Conservation (phyloP, 768 basidiomycete species). For the Tephrocybe sp. region DNA sequence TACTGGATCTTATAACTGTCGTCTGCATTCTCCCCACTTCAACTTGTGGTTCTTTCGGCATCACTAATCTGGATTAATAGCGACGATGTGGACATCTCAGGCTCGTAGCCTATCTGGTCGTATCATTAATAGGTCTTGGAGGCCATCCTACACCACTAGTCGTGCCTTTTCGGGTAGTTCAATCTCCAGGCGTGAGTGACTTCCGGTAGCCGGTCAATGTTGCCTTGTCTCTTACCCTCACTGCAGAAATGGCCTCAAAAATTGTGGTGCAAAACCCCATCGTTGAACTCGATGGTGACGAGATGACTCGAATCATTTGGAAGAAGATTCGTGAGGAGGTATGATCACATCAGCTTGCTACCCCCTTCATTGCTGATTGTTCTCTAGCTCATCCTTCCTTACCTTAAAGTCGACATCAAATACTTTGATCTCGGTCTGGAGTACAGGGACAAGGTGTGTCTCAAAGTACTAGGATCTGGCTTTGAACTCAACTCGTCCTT, state of each 20-base stretch:
- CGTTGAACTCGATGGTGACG: constrained; percentile 95
- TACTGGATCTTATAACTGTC: neutral
- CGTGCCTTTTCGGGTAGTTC: constrained; percentile 19
- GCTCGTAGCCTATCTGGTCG: constrained; percentile 16
- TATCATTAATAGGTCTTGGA: constrained; percentile 7
- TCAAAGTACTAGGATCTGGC: neutral
- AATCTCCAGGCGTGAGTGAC: constrained; percentile 19
- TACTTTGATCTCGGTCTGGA: constrained; percentile 98
- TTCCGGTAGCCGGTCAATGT: constrained; percentile 8
- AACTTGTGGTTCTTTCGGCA: neutral
- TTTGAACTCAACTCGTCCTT: neutral
- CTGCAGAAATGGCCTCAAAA: constrained; percentile 42
- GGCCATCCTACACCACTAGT: constrained; percentile 12
- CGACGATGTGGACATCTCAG: constrained; percentile 17
- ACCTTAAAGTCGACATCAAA: constrained; percentile 94
- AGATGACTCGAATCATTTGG: constrained; percentile 99
- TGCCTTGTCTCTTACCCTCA: constrained; percentile 5
- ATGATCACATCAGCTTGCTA: neutral
- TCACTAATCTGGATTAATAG: constrained; percentile 3
- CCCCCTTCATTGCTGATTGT: neutral
- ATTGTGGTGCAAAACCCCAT: constrained; percentile 86
- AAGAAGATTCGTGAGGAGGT: constrained; percentile 97
- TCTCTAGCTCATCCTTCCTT: constrained; percentile 89
- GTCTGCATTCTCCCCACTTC: neutral
- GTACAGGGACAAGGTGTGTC: constrained; percentile 76